Conservation (phyloP, 305 asterid species). For the Coffea humblotiana region DNA sequence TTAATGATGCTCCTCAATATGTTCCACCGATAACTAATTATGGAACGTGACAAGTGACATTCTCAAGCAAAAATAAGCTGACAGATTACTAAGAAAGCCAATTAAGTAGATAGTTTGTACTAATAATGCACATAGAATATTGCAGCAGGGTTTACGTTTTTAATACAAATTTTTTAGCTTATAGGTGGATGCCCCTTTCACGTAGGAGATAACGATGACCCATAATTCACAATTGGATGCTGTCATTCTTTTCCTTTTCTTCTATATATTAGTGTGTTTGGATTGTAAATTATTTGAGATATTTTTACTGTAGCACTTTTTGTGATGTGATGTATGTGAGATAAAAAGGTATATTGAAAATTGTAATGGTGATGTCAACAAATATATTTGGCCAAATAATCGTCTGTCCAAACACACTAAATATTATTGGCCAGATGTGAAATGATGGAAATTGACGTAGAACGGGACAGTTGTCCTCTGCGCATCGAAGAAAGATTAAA, state of each 20-base stretch:
- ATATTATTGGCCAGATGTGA: not conserved
- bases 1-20: not conserved
- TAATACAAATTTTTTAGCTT: not conserved
- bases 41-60: not conserved
- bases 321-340: too few species aligned
- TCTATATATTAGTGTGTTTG: too few species aligned
- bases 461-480: not conserved
- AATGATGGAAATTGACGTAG: not conserved
- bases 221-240: not conserved
- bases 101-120: too few species aligned
- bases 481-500: not conserved
- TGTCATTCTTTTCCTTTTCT: not conserved
- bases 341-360: too few species aligned
- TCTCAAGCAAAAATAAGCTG: not conserved
- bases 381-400: too few species aligned
- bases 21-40: not conserved
- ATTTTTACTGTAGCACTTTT: too few species aligned
- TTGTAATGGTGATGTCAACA: too few species aligned
- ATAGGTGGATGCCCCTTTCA: not conserved
- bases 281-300: too few species aligned
- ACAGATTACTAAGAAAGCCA: too few species aligned
- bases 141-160: not conserved
- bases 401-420: too few species aligned
- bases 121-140: too few species aligned
- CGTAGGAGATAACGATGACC: not conserved